phyloP scores from a whole-genome alignment of 257 asterid genomes.

The Plantago major region DNA sequence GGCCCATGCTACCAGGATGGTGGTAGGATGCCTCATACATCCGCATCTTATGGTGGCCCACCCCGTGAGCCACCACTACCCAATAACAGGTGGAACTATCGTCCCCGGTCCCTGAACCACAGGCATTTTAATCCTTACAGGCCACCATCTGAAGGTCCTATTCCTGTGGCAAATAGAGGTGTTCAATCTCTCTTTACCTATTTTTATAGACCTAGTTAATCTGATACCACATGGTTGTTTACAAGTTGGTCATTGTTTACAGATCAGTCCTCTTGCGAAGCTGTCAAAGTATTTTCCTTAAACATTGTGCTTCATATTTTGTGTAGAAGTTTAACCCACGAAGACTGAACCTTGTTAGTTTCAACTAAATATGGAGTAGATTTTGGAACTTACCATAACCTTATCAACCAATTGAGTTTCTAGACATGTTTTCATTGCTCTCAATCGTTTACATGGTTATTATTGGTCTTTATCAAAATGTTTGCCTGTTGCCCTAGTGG shows the following conservation, averaged over 20 bases:
- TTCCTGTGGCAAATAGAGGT: constrained; percentile 78
- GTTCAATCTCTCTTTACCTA: constrained; percentile 14
- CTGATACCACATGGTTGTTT: constrained; percentile 8
- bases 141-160: constrained; percentile 63
- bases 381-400: too few relatives aligned
- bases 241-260: neutral
- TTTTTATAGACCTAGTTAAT: constrained; percentile 3
- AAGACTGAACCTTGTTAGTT: too few relatives aligned
- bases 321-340: too few relatives aligned
- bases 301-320: neutral
- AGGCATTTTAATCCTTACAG: constrained; percentile 56
- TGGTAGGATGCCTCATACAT: constrained; percentile 45
- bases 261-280: neutral
- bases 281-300: neutral
- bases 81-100: constrained; percentile 56
- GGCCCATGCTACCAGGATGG: constrained; percentile 73
- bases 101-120: constrained; percentile 54
- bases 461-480: too few relatives aligned
- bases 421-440: too few relatives aligned
- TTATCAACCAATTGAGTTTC: too few relatives aligned
- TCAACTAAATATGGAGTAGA: too few relatives aligned
- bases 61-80: constrained; percentile 52
- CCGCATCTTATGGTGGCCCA: constrained; percentile 47
- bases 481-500: too few relatives aligned
- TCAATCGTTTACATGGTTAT: too few relatives aligned